Evolutionary conservation across 169 alveolate species (phyloP).

Genomic region (Plasmodium coatneyi): DNA sequence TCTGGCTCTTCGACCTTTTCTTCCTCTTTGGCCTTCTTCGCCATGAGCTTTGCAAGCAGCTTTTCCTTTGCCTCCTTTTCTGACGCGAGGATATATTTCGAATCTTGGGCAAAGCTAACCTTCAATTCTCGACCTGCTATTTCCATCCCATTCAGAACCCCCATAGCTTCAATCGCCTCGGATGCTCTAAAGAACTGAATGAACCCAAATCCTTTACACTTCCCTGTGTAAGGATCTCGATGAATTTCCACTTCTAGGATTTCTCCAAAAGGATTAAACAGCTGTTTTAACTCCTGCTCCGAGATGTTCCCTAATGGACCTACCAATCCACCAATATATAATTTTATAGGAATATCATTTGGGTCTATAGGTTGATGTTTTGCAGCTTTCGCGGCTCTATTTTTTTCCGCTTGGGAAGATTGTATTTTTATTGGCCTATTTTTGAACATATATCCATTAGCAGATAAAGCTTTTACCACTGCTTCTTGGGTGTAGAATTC

Average conservation of each 20-base stretch:
- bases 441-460: slow-evolving; percentile 92
- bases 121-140: slow-evolving; percentile 93
- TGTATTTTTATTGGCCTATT: slow-evolving; percentile 94
- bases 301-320: slow-evolving; percentile 89
- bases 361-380: slow-evolving; percentile 90
- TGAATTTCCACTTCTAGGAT: slow-evolving; percentile 93
- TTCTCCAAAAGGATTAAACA: slow-evolving; percentile 96
- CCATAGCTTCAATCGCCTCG: slow-evolving; percentile 96
- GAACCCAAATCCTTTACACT: slow-evolving; percentile 93
- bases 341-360: slow-evolving; percentile 90
- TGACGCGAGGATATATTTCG: slow-evolving; percentile 38
- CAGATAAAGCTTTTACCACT: slow-evolving; percentile 94
- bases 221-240: slow-evolving; percentile 91
- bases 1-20: slow-evolving; percentile 84
- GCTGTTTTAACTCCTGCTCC: slow-evolving; percentile 91
- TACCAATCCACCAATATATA: slow-evolving; percentile 94
- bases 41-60: slow-evolving; percentile 3
- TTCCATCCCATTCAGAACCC: slow-evolving; percentile 95
- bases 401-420: slow-evolving; percentile 98
- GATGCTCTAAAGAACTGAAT: slow-evolving; percentile 91
- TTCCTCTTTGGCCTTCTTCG: background rate
- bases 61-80: slow-evolving; percentile 33
- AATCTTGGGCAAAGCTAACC: slow-evolving; percentile 87
- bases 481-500: slow-evolving; percentile 97
- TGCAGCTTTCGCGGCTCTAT: slow-evolving; percentile 97